Evolutionary conservation across 192 early-diverging fungal species (phyloP).

Genomic region (Podila epigama): DNA sequence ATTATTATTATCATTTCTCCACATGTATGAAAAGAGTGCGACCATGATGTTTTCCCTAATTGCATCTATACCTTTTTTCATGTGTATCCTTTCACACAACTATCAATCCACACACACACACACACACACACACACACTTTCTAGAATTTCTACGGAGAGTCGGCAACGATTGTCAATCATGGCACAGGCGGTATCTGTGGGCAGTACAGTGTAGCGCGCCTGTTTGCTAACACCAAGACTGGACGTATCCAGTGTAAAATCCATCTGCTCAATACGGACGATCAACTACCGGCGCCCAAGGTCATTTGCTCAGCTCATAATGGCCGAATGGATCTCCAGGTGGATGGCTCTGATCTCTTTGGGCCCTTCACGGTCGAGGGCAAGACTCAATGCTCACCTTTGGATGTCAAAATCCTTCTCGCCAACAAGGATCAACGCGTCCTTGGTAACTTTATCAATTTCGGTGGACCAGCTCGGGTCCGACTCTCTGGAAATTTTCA

Average conservation of each 20-base stretch:
- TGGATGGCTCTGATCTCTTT: constrained; percentile 37
- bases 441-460: constrained; percentile 45
- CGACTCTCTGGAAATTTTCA: constrained; percentile 19
- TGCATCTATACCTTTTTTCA: too few relatives aligned
- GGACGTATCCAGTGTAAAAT: constrained; percentile 10
- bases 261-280: constrained; percentile 42
- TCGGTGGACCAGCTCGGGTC: constrained; percentile 24
- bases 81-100: background rate
- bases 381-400: constrained; percentile 31
- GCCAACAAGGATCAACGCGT: constrained; percentile 12
- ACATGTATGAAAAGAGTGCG: too few relatives aligned
- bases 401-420: constrained; percentile 22
- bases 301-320: constrained; percentile 19
- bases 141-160: constrained; percentile 41
- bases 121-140: background rate
- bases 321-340: constrained; percentile 12
- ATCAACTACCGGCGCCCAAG: constrained; percentile 28
- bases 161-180: constrained; percentile 7
- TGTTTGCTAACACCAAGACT: constrained; percentile 4
- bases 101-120: background rate
- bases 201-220: constrained; percentile 30
- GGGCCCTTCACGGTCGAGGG: constrained; percentile 44
- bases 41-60: too few relatives aligned
- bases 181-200: constrained; percentile 10
- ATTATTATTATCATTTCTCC: too few relatives aligned